phyloP scores from a whole-genome alignment of 441 rosid genomes.

The Flueggea neowawraea region DNA sequence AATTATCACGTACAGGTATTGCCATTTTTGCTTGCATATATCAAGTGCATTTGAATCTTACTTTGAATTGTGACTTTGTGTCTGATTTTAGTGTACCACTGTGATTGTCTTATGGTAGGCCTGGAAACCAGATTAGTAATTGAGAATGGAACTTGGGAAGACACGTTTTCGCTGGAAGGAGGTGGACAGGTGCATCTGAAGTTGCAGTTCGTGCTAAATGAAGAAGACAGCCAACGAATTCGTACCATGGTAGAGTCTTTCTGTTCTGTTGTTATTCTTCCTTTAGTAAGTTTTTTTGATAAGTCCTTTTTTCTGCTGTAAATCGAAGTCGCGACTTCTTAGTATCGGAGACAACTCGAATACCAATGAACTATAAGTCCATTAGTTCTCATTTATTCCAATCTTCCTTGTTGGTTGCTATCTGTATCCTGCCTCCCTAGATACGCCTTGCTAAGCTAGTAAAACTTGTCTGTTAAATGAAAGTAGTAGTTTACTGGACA shows the following conservation, averaged over 20 bases:
- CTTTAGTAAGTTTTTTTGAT: too few relatives aligned
- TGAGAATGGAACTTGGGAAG: slow-evolving; percentile 81
- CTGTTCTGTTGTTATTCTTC: too few relatives aligned
- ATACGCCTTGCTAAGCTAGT: too few relatives aligned
- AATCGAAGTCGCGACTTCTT: too few relatives aligned
- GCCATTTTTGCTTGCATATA: neutral
- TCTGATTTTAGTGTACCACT: too few relatives aligned
- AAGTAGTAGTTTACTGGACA: too few relatives aligned
- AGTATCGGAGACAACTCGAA: too few relatives aligned
- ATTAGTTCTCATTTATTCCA: too few relatives aligned
- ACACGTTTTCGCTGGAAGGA: slow-evolving; percentile 57
- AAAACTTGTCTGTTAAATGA: too few relatives aligned
- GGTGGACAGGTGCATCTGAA: slow-evolving; percentile 72
- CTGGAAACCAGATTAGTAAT: slow-evolving; percentile 72
- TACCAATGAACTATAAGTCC: too few relatives aligned
- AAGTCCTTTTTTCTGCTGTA: neutral
- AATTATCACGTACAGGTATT: slow-evolving; percentile 54
- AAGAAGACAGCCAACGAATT: slow-evolving; percentile 71
- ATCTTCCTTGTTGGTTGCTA: too few relatives aligned
- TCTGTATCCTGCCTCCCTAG: too few relatives aligned
- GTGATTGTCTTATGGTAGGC: slow-evolving; percentile 31
- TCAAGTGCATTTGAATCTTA: slow-evolving; percentile 4
- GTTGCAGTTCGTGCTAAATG: slow-evolving; percentile 78
- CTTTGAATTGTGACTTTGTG: slow-evolving; percentile 11
- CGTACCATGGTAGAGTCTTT: slow-evolving; percentile 47